Conservation (phyloP, 2,329 filamentous ascomycete species). For the Penicillium frequentans region DNA sequence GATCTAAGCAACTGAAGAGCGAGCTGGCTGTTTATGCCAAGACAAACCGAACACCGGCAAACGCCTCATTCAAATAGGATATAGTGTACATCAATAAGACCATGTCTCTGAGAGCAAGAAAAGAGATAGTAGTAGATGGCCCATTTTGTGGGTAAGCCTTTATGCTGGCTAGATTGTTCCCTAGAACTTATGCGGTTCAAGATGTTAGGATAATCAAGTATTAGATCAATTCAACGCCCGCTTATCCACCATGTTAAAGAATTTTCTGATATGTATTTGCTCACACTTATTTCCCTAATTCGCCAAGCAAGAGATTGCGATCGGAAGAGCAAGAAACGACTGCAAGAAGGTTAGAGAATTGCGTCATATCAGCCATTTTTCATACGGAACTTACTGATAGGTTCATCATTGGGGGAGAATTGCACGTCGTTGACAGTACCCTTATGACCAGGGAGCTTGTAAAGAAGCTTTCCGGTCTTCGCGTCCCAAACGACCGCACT, state of each 20-base stretch:
- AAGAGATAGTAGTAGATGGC: background rate
- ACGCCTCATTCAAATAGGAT: background rate
- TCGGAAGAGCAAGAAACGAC: conserved; percentile 91
- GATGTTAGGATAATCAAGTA: conserved; percentile 1
- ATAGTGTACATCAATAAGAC: background rate
- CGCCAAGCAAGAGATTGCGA: conserved; percentile 78
- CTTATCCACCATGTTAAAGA: conserved; percentile 23
- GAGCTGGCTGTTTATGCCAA: background rate
- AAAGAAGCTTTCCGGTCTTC: conserved; percentile 83
- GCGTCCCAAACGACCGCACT: conserved; percentile 90
- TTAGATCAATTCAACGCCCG: conserved; percentile 25
- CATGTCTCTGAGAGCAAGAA: background rate
- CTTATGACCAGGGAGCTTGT: conserved; percentile 94
- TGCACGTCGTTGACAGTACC: conserved; percentile 93
- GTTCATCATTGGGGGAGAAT: conserved; percentile 80
- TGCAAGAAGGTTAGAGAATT: conserved; percentile 39
- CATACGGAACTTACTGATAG: conserved; percentile 69
- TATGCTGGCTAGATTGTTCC: background rate
- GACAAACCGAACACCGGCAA: background rate
- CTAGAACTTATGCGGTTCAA: background rate
- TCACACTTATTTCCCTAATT: conserved; percentile 64
- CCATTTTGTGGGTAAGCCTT: background rate
- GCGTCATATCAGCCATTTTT: background rate
- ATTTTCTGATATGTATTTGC: background rate
- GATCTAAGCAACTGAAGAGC: background rate